Evolutionary conservation across 1,284 basidiomycete genomes (phyloP).

Genomic region (Naganishia sp.): DNA sequence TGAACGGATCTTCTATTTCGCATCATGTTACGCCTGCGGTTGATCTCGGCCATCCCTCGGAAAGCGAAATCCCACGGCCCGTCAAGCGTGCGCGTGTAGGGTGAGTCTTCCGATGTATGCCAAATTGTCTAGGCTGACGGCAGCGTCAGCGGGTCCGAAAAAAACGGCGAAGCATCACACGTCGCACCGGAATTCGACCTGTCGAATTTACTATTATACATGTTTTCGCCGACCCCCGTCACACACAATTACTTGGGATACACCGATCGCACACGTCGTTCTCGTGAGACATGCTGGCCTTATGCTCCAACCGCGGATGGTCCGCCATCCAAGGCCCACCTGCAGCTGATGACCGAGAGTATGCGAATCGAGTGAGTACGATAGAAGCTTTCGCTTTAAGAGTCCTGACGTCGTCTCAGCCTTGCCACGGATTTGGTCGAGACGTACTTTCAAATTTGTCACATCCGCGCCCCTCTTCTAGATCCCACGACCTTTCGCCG

Average conservation of each 20-base stretch:
- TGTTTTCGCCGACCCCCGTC: conserved; percentile 48
- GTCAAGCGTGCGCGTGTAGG: conserved; percentile 3
- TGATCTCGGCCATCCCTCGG: neutral
- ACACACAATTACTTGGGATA: conserved; percentile 44
- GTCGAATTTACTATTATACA: conserved; percentile 45
- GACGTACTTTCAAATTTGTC: conserved; percentile 70
- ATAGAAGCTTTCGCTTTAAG: neutral
- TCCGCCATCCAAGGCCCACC: conserved; percentile 34
- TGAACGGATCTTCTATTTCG: conserved; percentile 8
- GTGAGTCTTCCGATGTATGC: neutral
- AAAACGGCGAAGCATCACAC: neutral
- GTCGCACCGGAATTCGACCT: conserved; percentile 35
- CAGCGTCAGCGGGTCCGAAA: neutral
- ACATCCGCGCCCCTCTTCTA: conserved; percentile 75
- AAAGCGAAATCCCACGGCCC: neutral
- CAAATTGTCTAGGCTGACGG: neutral
- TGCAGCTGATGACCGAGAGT: conserved; percentile 31
- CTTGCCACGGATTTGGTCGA: conserved; percentile 84
- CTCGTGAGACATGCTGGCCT: conserved; percentile 12
- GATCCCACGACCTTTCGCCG: conserved; percentile 73
- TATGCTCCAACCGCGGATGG: conserved; percentile 22
- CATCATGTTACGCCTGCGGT: neutral
- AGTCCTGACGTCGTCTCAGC: conserved; percentile 54
- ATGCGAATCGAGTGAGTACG: conserved; percentile 34
- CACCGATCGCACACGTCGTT: conserved; percentile 39